Evolutionary conservation across 176 grass and related monocot species (phyloP).

Genomic region (Saccharum officinarum): DNA sequence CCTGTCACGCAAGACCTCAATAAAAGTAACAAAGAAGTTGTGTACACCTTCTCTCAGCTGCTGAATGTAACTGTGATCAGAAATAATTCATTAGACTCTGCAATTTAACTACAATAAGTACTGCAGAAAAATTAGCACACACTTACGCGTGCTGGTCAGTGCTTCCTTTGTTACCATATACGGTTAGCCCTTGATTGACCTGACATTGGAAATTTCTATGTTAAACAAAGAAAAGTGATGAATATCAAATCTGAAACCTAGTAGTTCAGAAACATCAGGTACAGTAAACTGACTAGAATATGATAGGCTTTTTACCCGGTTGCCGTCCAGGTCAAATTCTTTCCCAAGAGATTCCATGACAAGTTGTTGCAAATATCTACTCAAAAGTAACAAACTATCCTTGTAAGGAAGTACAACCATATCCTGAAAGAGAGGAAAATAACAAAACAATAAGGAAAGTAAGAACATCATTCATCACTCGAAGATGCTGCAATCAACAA

Average conservation of each 20-base stretch:
- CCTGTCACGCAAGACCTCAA: slow-evolving; percentile 92
- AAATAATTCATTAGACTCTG: slow-evolving; percentile 11
- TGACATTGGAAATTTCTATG: slow-evolving; percentile 31
- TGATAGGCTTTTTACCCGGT: slow-evolving; percentile 57
- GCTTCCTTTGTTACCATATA: slow-evolving; percentile 99
- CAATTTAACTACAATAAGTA: slow-evolving; percentile 22
- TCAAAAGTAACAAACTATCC: slow-evolving; percentile 94
- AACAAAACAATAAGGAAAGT: slow-evolving; percentile 35
- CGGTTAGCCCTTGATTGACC: slow-evolving; percentile 98
- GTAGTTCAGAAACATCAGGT: slow-evolving; percentile 14
- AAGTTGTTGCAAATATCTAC: slow-evolving; percentile 98
- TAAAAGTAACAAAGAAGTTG: slow-evolving; percentile 99
- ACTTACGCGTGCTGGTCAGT: slow-evolving; percentile 98
- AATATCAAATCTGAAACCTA: not conserved
- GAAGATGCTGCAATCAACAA: slow-evolving; percentile 27
- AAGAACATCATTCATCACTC: slow-evolving; percentile 26
- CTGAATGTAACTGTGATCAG: slow-evolving; percentile 87
- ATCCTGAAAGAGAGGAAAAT: slow-evolving; percentile 59
- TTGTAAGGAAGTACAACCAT: slow-evolving; percentile 99
- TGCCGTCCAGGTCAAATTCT: slow-evolving; percentile 97
- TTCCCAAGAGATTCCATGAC: slow-evolving; percentile 99
- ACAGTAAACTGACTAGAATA: slow-evolving; percentile 17
- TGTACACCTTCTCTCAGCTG: slow-evolving; percentile 98
- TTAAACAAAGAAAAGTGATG: slow-evolving; percentile 16
- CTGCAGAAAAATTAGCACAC: slow-evolving; percentile 8